phyloP scores from a whole-genome alignment of 176 grass and related monocot genomes.

The Bromus sterilis region DNA sequence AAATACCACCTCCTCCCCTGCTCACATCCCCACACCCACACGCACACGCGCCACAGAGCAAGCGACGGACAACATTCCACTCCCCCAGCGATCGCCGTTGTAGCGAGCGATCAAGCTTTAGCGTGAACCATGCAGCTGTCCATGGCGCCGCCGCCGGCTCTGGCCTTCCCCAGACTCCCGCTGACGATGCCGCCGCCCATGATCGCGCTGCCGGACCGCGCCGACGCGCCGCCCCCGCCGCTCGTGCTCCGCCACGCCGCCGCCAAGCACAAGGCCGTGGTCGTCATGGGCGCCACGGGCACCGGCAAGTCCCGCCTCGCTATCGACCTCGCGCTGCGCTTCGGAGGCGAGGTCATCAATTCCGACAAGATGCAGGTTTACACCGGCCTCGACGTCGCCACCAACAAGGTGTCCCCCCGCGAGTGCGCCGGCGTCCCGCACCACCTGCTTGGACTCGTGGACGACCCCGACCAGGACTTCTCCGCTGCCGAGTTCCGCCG shows the following conservation, averaged over 20 bases:
- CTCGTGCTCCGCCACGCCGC: conserved; percentile 9
- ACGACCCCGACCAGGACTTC: conserved; percentile 67
- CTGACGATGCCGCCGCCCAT: not conserved
- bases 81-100: not conserved
- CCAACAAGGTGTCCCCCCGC: conserved; percentile 59
- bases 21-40: not conserved
- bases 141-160: conserved; percentile 16
- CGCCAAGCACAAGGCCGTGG: conserved; percentile 59
- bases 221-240: not conserved
- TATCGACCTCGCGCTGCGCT: conserved; percentile 56
- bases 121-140: not conserved
- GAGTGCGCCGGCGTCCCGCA: conserved; percentile 66
- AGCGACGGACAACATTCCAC: not conserved
- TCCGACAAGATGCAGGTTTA: conserved; percentile 89
- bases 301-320: conserved; percentile 88
- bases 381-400: conserved; percentile 58
- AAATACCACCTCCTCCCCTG: conserved; percentile 4
- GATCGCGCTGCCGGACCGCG: conserved; percentile 21
- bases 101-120: not conserved
- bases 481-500: conserved; percentile 52
- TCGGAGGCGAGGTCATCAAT: conserved; percentile 73
- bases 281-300: conserved; percentile 83
- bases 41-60: not conserved
- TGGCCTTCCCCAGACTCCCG: not conserved
- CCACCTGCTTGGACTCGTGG: conserved; percentile 63